Evolutionary conservation across 1,139 yeast genomes (phyloP).

Genomic region (Taiozyma sp.): DNA sequence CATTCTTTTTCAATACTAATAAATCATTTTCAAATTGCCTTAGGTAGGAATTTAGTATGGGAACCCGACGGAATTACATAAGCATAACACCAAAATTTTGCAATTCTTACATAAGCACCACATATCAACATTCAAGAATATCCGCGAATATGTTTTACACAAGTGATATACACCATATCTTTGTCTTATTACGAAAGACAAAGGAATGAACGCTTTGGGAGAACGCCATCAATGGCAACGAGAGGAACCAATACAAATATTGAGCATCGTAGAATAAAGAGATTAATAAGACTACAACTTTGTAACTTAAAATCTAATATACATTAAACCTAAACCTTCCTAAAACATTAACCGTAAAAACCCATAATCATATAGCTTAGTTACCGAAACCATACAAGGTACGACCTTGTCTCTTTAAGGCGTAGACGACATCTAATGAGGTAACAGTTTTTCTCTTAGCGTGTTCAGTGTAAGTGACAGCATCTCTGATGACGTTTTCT

Average conservation of each 20-base stretch:
- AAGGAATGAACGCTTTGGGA: not conserved
- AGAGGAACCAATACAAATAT: too few relatives aligned
- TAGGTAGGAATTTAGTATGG: not conserved
- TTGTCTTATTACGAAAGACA: not conserved
- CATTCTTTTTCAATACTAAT: not conserved
- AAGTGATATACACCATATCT: not conserved
- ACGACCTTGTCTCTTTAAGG: constrained; percentile 99
- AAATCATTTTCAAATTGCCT: not conserved
- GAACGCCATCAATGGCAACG: too few relatives aligned
- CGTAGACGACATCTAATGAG: constrained; percentile 96
- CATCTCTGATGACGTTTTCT: constrained; percentile 96
- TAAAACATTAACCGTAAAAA: not conserved
- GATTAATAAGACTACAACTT: not conserved
- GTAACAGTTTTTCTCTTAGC: constrained; percentile 99
- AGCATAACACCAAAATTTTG: not conserved
- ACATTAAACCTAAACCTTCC: not conserved
- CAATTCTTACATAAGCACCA: not conserved
- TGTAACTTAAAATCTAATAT: not conserved
- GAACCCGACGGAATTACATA: not conserved
- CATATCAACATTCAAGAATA: not conserved
- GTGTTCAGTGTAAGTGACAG: constrained; percentile 98
- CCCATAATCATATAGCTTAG: constrained; percentile 33
- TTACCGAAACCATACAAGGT: constrained; percentile 99
- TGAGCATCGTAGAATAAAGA: not conserved
- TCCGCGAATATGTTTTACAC: not conserved